Base-by-base conservation (phyloP, 2,329 filamentous ascomycete species). In the Pseudogymnoascus sp. region DNA sequence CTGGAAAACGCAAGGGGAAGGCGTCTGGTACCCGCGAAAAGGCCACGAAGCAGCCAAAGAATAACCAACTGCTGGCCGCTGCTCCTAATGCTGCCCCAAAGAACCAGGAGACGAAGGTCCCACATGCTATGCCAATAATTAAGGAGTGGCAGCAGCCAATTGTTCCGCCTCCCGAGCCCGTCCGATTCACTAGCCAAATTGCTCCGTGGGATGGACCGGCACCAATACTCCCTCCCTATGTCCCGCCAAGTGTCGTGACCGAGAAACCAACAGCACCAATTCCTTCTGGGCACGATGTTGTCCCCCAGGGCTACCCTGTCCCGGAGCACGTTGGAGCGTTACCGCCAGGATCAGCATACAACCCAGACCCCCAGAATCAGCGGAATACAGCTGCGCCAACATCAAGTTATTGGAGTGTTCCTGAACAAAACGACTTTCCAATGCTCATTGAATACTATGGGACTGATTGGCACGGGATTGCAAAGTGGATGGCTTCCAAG, bases 331-430 rank as follows among this genome's bases (percentile, higher is more conserved):
- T 70, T 45, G 37, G 23, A 11, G 14, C 60, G 21, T 25, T 61
- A 11, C 60, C 60, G 6, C 23, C 38, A 60, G 35, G 58, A 40
- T 41, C 58, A 11, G 5, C 18, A 28, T 38, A 38, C 25, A 60
- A 38, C 58, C 6, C 25, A 62, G 70, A 67, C 70, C 45, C 35
- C 40, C 65, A 66, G 61, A 69, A 59, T 60, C 64, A 33, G 23
- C 63, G 23, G 28, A 55, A 60, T 14, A 40, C 61, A 58, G 79
- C 79, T 21, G 77, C 77, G 62, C 86, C 87, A 67, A 85, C 88
- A 12, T 91, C 88, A 1, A 93, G 90, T 74, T 95, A 95, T 73
- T 95, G 90, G 90, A 93, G 90, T 69, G 90, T 93, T 21, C 88
- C 88, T 1, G 90, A 95, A 75, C 82, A 88, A 62, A 88, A 82